phyloP scores from a whole-genome alignment of 208 protist genomes.

The Trypanosoma caninum region DNA sequence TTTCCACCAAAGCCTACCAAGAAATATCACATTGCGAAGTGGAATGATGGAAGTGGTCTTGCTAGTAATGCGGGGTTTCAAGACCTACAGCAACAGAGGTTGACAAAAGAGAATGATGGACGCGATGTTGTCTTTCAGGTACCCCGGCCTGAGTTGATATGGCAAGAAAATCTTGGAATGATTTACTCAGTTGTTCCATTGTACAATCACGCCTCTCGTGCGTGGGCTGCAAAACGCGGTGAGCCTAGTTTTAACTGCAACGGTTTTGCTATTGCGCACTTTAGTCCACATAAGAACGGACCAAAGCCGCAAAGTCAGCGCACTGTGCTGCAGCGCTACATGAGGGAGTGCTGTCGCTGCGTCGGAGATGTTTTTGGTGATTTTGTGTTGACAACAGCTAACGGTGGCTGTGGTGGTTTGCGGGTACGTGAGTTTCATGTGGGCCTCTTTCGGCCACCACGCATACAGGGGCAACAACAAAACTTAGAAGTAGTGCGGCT shows the following conservation, averaged over 20 bases:
- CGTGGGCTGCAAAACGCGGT: slow-evolving; percentile 2
- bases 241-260: slow-evolving; percentile 3
- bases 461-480: too few relatives aligned
- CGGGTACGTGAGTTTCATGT: slow-evolving; percentile 25
- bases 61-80: too few relatives aligned
- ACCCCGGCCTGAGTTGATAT: slow-evolving; percentile 8
- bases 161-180: slow-evolving; percentile 19
- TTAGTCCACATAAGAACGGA: neutral
- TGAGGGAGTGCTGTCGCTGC: slow-evolving; percentile 9
- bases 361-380: slow-evolving; percentile 14
- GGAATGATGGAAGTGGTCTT: neutral
- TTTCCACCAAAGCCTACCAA: neutral
- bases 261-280: slow-evolving; percentile 23
- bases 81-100: neutral
- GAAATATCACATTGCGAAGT: neutral
- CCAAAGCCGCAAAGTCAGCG: slow-evolving; percentile 1
- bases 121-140: too few relatives aligned
- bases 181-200: slow-evolving; percentile 13
- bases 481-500: neutral
- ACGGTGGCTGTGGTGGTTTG: slow-evolving; percentile 5
- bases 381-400: neutral
- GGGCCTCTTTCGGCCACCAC: slow-evolving; percentile 6
- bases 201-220: slow-evolving; percentile 6
- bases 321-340: slow-evolving; percentile 15
- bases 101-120: neutral